Percentiles rank a stretch among this genome's conserved stretches.
Conservation (phyloP, 805 yeast genomes). For the Starmerella riodocensis region DNA sequence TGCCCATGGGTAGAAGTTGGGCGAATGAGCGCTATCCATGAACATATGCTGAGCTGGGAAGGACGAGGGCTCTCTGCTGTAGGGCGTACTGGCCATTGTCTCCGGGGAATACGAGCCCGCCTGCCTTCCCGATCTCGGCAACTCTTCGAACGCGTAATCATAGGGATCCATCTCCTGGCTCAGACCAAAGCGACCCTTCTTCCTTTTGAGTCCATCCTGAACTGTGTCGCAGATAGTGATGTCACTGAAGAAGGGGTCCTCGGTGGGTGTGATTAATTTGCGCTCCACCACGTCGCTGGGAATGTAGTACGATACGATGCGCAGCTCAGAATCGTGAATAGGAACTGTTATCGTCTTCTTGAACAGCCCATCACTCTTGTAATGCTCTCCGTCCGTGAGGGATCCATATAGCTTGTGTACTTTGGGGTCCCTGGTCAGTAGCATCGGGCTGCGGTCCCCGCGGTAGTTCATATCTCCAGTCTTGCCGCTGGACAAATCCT, state of each 20-base stretch:
- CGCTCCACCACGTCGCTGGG: constrained; percentile 59
- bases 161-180: too few relatives aligned
- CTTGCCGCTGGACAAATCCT: not conserved
- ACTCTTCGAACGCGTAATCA: too few relatives aligned
- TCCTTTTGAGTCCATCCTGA: too few relatives aligned
- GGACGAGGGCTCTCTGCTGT: too few relatives aligned
- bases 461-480: not conserved
- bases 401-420: constrained; percentile 37
- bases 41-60: too few relatives aligned
- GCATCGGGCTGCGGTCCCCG: not conserved
- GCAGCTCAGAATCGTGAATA: constrained; percentile 29
- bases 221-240: constrained; percentile 30
- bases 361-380: constrained; percentile 59
- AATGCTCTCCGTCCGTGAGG: constrained; percentile 45
- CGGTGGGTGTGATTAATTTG: constrained; percentile 44
- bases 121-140: too few relatives aligned
- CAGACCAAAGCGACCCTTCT: too few relatives aligned
- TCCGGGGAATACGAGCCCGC: too few relatives aligned
- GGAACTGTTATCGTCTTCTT: constrained; percentile 64
- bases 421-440: not conserved
- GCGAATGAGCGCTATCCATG: too few relatives aligned
- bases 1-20: too few relatives aligned
- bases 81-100: too few relatives aligned
- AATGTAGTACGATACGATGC: constrained; percentile 65
- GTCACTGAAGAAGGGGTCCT: constrained; percentile 38